phyloP scores from a whole-genome alignment of 768 basidiomycete genomes.

The Sistotremastrum suecicum region DNA sequence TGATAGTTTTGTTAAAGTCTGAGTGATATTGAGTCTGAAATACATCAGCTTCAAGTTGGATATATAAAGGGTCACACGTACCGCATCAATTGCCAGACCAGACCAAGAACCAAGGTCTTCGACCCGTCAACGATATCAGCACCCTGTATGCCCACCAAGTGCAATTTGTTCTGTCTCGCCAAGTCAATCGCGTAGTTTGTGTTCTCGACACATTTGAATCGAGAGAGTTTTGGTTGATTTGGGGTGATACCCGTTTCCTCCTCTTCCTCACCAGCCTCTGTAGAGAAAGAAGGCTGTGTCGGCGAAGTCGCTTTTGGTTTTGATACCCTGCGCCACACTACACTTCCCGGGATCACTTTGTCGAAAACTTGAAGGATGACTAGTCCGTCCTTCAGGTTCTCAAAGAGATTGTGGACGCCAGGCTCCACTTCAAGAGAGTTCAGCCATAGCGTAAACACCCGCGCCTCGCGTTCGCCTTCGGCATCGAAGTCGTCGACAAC shows the following conservation, averaged over 20 bases:
- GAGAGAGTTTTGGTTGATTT: slow-evolving; percentile 72
- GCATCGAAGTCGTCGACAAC: slow-evolving; percentile 95
- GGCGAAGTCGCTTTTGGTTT: slow-evolving; percentile 68
- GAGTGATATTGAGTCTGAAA: slow-evolving; percentile 69
- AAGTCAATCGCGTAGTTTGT: slow-evolving; percentile 94
- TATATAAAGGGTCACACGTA: slow-evolving; percentile 19
- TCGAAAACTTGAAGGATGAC: slow-evolving; percentile 93
- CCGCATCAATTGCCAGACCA: slow-evolving; percentile 98
- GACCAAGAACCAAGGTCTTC: slow-evolving; percentile 84
- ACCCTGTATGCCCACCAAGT: slow-evolving; percentile 93
- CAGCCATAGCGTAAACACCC: slow-evolving; percentile 96
- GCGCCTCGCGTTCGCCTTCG: slow-evolving; percentile 95
- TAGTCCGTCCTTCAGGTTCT: slow-evolving; percentile 87
- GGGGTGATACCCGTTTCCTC: slow-evolving; percentile 56
- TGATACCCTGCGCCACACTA: slow-evolving; percentile 91
- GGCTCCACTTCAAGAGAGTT: slow-evolving; percentile 97
- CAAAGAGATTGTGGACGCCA: slow-evolving; percentile 90
- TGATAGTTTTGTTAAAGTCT: slow-evolving; percentile 71
- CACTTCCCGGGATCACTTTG: slow-evolving; percentile 83
- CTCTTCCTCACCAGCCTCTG: slow-evolving; percentile 44
- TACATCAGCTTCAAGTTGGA: background rate
- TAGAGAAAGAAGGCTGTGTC: slow-evolving; percentile 24
- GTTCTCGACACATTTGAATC: slow-evolving; percentile 98
- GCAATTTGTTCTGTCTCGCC: slow-evolving; percentile 85
- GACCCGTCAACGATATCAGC: slow-evolving; percentile 93